Percentiles rank a stretch among this genome's conserved stretches.
Conservation (phyloP, 208 protist genomes). For the Naegleria gruberi region DNA sequence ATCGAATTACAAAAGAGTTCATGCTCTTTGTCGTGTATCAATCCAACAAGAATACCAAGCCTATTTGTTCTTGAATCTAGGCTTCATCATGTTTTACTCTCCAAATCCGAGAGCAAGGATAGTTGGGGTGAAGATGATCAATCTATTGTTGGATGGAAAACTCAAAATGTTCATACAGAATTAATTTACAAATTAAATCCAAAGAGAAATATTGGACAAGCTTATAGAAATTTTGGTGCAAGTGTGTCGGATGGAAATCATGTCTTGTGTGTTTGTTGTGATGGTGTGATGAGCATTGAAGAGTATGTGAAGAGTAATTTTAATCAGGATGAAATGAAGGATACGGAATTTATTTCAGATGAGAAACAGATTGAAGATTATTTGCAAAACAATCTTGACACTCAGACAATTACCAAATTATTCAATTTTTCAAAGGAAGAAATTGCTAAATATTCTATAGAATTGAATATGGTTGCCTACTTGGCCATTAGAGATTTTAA, state of each 20-base stretch:
- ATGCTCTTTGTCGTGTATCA: neutral
- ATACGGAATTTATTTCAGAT: neutral
- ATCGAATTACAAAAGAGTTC: neutral
- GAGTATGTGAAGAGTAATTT: neutral
- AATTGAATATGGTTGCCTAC: neutral
- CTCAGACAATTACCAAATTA: neutral
- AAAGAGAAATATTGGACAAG: neutral
- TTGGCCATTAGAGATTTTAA: neutral
- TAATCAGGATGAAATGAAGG: neutral
- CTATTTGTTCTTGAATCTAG: neutral
- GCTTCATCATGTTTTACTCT: neutral
- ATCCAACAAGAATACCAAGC: neutral
- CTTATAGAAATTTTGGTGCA: neutral
- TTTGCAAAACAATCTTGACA: neutral
- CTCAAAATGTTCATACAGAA: neutral
- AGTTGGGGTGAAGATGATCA: neutral
- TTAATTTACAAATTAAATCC: neutral
- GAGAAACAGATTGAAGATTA: neutral
- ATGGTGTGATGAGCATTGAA: neutral
- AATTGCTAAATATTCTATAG: neutral
- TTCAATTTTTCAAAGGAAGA: neutral
- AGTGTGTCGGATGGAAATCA: neutral
- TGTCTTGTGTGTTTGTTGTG: neutral
- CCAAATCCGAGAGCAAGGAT: neutral
- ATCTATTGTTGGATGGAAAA: neutral